phyloP scores from a whole-genome alignment of 2,329 filamentous ascomycete species.

The Metarhizium album region DNA sequence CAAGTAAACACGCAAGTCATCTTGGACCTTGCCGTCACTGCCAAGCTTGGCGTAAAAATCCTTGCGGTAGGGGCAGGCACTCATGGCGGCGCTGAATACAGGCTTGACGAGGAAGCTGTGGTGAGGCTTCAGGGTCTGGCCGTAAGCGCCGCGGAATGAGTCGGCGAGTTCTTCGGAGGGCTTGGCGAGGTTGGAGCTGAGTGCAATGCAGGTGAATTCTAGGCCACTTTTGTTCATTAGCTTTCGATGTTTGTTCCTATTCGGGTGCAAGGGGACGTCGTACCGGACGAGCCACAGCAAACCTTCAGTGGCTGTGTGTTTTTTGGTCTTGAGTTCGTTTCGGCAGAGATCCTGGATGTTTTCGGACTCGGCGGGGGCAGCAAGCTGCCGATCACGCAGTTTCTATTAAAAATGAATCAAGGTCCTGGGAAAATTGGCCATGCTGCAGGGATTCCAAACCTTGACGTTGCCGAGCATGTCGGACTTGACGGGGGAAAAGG shows the following conservation, averaged over 20 bases:
- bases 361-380: constrained; percentile 65
- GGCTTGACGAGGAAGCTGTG: constrained; percentile 86
- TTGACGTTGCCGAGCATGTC: constrained; percentile 90
- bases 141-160: constrained; percentile 83
- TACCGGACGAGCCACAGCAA: constrained; percentile 86
- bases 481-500: constrained; percentile 82
- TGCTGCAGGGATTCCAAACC: constrained; percentile 36
- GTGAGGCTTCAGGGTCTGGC: constrained; percentile 77
- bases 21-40: constrained; percentile 49
- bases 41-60: constrained; percentile 90
- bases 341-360: constrained; percentile 76
- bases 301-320: constrained; percentile 80
- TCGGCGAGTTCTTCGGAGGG: constrained; percentile 63
- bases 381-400: constrained; percentile 73
- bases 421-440: not conserved
- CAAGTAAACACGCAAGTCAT: constrained; percentile 61
- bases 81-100: constrained; percentile 88
- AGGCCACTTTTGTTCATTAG: constrained; percentile 53
- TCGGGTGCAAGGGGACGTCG: constrained; percentile 11
- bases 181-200: constrained; percentile 65
- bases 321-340: constrained; percentile 83
- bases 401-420: constrained; percentile 47
- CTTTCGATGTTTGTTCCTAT: not conserved
- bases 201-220: constrained; percentile 82
- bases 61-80: constrained; percentile 81